Evolutionary conservation across 2,329 filamentous ascomycete species (phyloP).

Genomic region (Xylariaceae sp.): DNA sequence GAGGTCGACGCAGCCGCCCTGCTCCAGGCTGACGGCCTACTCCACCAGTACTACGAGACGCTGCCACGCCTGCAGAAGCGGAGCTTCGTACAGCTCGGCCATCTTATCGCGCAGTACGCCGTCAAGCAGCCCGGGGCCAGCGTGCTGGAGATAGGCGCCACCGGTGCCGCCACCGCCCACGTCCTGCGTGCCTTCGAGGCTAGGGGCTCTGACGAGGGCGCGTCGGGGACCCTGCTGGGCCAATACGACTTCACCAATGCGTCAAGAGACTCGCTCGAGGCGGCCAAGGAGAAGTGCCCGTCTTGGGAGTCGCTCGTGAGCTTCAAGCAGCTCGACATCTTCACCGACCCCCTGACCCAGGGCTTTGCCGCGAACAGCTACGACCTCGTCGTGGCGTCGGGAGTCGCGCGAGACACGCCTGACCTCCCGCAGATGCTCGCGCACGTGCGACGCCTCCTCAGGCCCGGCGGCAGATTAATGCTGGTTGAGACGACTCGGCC

Average conservation of each 20-base stretch:
- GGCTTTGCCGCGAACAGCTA: conserved; percentile 5
- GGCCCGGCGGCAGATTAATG: neutral
- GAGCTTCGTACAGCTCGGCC: neutral
- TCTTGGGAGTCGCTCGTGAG: conserved; percentile 1
- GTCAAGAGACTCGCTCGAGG: conserved; percentile 6
- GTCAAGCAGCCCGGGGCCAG: conserved; percentile 1
- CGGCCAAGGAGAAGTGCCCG: conserved; percentile 3
- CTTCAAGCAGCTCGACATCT: conserved; percentile 7
- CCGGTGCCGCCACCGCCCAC: neutral
- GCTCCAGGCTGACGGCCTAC: neutral
- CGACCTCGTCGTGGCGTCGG: conserved; percentile 6
- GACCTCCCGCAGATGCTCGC: conserved; percentile 1
- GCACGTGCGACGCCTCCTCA: conserved; percentile 1
- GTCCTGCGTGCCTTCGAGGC: neutral
- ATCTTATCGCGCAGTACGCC: neutral
- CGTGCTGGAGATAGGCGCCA: conserved; percentile 2
- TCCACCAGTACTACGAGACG: neutral
- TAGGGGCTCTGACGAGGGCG: neutral
- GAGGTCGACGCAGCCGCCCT: neutral
- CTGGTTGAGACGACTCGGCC: no score
- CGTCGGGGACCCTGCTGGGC: conserved; percentile 1
- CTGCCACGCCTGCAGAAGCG: neutral
- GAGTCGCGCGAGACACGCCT: neutral
- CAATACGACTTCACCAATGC: conserved; percentile 8
- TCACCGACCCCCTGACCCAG: conserved; percentile 6